phyloP scores from a whole-genome alignment of 495 filamentous ascomycete species.

The Penicillium desertorum region DNA sequence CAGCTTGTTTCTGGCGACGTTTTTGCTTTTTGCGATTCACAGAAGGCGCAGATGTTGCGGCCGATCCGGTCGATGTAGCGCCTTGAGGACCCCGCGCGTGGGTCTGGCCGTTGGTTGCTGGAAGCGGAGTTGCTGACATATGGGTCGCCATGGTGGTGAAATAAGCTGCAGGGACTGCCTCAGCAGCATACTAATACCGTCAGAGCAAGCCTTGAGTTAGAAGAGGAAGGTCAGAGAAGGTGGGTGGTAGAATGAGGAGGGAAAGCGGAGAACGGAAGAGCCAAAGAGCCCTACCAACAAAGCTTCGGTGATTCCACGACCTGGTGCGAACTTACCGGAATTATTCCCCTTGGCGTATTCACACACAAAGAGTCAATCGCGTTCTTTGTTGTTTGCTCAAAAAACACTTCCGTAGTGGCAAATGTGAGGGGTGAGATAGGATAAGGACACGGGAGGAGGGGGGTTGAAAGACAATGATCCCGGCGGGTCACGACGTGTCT shows the following conservation, averaged over 20 bases:
- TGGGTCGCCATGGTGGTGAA: slow-evolving; percentile 36
- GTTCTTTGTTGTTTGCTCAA: slow-evolving; percentile 17
- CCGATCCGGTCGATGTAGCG: slow-evolving; percentile 31
- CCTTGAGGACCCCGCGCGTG: slow-evolving; percentile 32
- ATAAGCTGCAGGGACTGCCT: slow-evolving; percentile 25
- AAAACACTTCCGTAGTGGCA: slow-evolving; percentile 14
- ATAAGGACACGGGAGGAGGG: slow-evolving; percentile 25
- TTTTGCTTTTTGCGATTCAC: slow-evolving; percentile 95
- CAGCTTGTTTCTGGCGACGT: slow-evolving; percentile 72
- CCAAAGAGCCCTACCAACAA: slow-evolving; percentile 36
- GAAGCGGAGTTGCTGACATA: slow-evolving; percentile 33
- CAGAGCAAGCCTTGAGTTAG: slow-evolving; percentile 7
- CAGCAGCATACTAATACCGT: slow-evolving; percentile 16
- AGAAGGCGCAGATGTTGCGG: slow-evolving; percentile 29
- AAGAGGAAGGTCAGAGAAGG: slow-evolving; percentile 13
- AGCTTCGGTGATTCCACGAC: slow-evolving; percentile 32
- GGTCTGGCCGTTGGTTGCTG: slow-evolving; percentile 37
- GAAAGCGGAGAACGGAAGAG: slow-evolving; percentile 35
- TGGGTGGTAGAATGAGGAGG: slow-evolving; percentile 25
- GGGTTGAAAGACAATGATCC: slow-evolving; percentile 30
- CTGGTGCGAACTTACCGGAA: slow-evolving; percentile 21
- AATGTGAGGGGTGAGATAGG: slow-evolving; percentile 26
- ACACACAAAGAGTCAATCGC: slow-evolving; percentile 8
- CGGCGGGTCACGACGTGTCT: slow-evolving; percentile 29
- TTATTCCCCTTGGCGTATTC: slow-evolving; percentile 14